Base-by-base conservation (phyloP, 1,139 yeast genomes). In the Wickerhamiella pararugosa region DNA sequence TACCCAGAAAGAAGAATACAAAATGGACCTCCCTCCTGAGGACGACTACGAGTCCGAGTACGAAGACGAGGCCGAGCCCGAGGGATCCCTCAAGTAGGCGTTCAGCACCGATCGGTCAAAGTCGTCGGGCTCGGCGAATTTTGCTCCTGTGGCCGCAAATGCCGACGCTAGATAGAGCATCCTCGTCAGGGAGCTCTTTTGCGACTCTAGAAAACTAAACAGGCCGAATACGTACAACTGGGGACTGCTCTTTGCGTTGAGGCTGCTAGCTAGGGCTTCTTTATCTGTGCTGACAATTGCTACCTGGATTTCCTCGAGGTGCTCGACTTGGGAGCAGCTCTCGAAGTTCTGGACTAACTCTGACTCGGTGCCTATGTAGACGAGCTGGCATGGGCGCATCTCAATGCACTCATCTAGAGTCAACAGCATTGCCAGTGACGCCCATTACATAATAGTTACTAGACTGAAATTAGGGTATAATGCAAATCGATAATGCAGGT, bases 11-110 rank as follows among this genome's bases (percentile, higher is more conserved):
- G 48, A 49, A 25, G 45, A 37, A 5, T 15, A 41, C 29, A 42
- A 36, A 42, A 45, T 46, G 41, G 56, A 43, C 36, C 43, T 43
- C 39, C 55, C 45, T 6, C 53, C 55, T 21, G 49, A 50, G 35
- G 57, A 53, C 21, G 53, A 49, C 7, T 54, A 51, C n/a, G 48
- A 46, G 10, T 43, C 45, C 8, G 47, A 45, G n/a, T 44, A 36
- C 9, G 35, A 36, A 10, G 33, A 36, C n/a, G 43, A 32, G 26
- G 40, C 33, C 7, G 37, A 41, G 9, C 7, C 21, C 4, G 31
- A 37, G 7, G 21, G 21, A 15, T 15, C 21, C 21, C 21, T 15
- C 21, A 15, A 15, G 21, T 15, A 15, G 21, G 21, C 21, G 21
- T 15, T 4, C 21, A 15, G 21, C 21, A 15, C 21, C 21, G 21